Conservation (phyloP, 2,329 filamentous ascomycete species). For the Venturiaceae sp. region DNA sequence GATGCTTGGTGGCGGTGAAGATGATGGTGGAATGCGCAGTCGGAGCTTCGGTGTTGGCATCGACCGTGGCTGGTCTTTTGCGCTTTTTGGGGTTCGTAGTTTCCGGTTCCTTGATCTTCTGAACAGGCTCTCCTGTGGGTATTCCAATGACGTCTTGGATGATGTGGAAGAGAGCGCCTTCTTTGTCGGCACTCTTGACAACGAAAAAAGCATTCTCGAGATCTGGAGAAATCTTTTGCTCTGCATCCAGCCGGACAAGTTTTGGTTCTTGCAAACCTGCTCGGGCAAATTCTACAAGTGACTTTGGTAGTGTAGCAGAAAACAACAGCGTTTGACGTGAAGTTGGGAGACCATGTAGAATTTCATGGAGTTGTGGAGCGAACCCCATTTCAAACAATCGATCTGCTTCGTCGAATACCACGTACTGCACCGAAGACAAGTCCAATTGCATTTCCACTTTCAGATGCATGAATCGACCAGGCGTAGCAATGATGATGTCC, state of each 20-base stretch:
- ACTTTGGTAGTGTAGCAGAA: constrained; percentile 89
- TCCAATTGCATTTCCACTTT: constrained; percentile 95
- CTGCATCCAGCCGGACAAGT: constrained; percentile 81
- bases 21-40: constrained; percentile 90
- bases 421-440: constrained; percentile 82
- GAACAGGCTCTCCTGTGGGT: constrained; percentile 51
- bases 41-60: constrained; percentile 51
- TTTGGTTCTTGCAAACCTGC: constrained; percentile 89
- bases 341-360: constrained; percentile 75
- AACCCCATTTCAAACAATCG: constrained; percentile 98
- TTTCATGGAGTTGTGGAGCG: constrained; percentile 83
- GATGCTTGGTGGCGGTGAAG: constrained; percentile 91
- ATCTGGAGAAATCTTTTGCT: constrained; percentile 92
- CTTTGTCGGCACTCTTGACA: constrained; percentile 86
- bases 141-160: constrained; percentile 89
- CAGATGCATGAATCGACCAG: constrained; percentile 89
- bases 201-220: constrained; percentile 93
- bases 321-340: constrained; percentile 87
- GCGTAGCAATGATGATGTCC: constrained; percentile 94
- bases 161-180: constrained; percentile 81
- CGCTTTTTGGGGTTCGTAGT: constrained; percentile 52
- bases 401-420: constrained; percentile 97
- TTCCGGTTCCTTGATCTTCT: constrained; percentile 32
- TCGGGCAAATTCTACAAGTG: constrained; percentile 88
- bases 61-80: constrained; percentile 46